Percentiles rank a stretch among this genome's conserved stretches.
Evolutionary conservation across 164 flowering plant species (phyloP).

Genomic region (Warburgia ugandensis): DNA sequence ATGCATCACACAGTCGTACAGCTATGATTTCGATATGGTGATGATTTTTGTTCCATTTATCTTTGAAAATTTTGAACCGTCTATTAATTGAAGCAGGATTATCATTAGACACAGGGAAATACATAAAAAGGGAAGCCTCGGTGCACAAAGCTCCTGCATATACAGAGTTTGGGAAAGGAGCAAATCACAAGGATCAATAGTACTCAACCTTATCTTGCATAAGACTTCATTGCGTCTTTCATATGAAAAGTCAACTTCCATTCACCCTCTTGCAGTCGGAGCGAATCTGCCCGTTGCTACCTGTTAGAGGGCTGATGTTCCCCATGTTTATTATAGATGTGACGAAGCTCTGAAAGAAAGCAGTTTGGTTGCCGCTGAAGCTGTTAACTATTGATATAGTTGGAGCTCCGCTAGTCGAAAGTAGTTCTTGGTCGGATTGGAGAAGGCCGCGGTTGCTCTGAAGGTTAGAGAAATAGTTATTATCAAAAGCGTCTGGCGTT

Average conservation of each 20-base stretch:
- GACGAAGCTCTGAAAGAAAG: constrained; percentile 14
- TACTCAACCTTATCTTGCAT: no score
- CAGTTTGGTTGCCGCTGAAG: constrained; percentile 8
- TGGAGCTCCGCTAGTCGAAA: constrained; percentile 7
- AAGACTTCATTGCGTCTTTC: no score
- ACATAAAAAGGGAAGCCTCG: no score
- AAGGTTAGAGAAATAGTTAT: constrained; percentile 18
- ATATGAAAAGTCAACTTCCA: constrained; percentile 4
- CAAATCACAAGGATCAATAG: no score
- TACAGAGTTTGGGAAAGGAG: no score
- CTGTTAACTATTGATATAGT: constrained; percentile 13
- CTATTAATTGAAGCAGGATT: no score
- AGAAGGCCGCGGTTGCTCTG: constrained; percentile 12
- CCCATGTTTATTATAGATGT: constrained; percentile 20
- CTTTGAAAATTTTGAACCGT: no score
- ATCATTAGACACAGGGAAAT: no score
- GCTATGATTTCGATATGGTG: no score
- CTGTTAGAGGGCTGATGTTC: constrained; percentile 16
- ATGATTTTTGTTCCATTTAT: no score
- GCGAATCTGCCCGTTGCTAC: constrained; percentile 13
- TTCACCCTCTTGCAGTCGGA: constrained; percentile 9
- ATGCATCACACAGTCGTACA: no score
- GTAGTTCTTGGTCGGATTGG: constrained; percentile 16
- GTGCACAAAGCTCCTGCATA: no score
- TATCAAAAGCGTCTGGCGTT: constrained; percentile 8